Percentiles rank a stretch among this genome's conserved stretches.
Conservation (phyloP, 1,284 basidiomycete species). For the Ustilago cynodontis region DNA sequence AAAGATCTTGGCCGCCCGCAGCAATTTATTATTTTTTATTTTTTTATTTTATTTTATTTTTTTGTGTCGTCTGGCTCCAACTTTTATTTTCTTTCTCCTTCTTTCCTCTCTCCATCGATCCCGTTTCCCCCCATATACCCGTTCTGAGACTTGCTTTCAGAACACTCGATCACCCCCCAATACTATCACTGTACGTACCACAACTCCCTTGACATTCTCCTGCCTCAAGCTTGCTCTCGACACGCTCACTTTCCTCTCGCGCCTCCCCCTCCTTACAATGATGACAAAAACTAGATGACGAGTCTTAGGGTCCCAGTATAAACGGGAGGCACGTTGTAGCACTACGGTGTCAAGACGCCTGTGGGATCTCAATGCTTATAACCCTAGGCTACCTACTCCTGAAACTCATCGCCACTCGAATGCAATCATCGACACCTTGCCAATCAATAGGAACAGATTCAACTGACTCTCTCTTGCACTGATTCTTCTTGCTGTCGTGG, state of each 20-base stretch:
- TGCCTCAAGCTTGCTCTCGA: neutral
- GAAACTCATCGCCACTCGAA: constrained; percentile 19
- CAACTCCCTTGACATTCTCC: neutral
- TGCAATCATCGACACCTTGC: neutral
- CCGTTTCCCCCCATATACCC: constrained; percentile 34
- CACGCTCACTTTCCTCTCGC: neutral
- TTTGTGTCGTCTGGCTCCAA: constrained; percentile 2
- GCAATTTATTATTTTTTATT: constrained; percentile 7
- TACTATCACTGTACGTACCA: constrained; percentile 29
- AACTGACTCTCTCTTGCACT: no score
- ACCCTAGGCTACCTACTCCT: constrained; percentile 65
- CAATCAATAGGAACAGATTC: neutral
- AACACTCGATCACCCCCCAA: constrained; percentile 41
- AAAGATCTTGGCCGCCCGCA: constrained; percentile 23
- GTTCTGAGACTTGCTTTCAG: constrained; percentile 48
- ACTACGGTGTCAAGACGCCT: constrained; percentile 40
- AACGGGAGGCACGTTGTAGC: constrained; percentile 47
- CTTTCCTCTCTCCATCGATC: constrained; percentile 42
- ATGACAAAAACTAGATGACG: constrained; percentile 66
- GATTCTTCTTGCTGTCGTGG: constrained; percentile 14
- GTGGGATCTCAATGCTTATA: constrained; percentile 58
- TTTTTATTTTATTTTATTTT: constrained; percentile 1
- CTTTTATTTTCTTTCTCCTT: constrained; percentile 3
- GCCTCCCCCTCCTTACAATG: constrained; percentile 21
- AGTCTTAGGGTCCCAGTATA: constrained; percentile 59